Percentiles rank a stretch among this genome's conserved stretches.
Conservation (phyloP, 176 grass and related monocot genomes). For the Raddia distichophylla region DNA sequence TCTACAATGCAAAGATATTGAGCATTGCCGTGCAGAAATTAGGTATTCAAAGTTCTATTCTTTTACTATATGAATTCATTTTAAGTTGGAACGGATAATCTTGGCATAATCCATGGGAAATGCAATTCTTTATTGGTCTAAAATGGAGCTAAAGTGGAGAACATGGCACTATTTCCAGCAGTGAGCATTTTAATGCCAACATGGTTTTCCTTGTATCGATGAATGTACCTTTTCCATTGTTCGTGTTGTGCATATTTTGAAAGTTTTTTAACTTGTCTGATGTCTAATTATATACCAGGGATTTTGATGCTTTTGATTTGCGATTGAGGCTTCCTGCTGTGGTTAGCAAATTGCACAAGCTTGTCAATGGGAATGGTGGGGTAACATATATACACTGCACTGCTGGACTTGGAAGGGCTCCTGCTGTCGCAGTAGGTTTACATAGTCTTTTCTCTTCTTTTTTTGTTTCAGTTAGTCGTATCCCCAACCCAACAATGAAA, state of each 20-base stretch:
- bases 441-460: conserved; percentile 20
- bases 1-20: conserved; percentile 70
- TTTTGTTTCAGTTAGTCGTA: conserved; percentile 13
- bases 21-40: conserved; percentile 89
- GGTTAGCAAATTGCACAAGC: conserved; percentile 87
- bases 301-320: conserved; percentile 99
- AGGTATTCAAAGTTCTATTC: conserved; percentile 54
- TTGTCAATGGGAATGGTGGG: conserved; percentile 70
- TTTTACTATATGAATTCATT: background rate
- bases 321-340: conserved; percentile 94
- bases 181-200: background rate
- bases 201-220: background rate
- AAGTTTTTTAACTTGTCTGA: conserved; percentile 20
- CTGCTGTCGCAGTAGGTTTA: conserved; percentile 80
- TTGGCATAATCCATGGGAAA: background rate
- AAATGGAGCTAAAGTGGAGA: background rate
- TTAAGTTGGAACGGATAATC: background rate
- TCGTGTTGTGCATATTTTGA: background rate
- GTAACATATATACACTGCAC: conserved; percentile 98
- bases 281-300: conserved; percentile 56
- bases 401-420: conserved; percentile 96
- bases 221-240: background rate
- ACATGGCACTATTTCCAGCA: background rate
- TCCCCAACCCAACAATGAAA: background rate
- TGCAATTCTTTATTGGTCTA: background rate